Base-by-base conservation (phyloP, 2,329 filamentous ascomycete genomes). In the Fusarium nanum region DNA sequence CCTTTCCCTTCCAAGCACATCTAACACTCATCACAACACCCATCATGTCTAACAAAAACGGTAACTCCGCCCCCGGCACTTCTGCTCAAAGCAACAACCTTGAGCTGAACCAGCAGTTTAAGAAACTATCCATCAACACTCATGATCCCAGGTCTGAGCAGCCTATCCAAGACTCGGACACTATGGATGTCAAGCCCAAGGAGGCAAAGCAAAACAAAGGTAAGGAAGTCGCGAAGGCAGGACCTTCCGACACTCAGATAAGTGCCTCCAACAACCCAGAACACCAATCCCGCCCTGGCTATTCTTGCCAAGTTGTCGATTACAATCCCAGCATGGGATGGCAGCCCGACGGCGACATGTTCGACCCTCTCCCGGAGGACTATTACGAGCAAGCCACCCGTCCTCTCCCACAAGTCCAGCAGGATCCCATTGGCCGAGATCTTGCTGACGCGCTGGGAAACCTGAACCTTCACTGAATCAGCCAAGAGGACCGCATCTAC, bases 361-460 rank as follows among this genome's bases (percentile, higher is more conserved):
- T 37, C 11, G 34, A 37, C 10, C 18, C 34, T 0, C 34, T 37
- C 0, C 18, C 34, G 1, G 34, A 6, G 0, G 0, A 37, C 18
- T 37, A 37, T 0, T 37, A 37, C 34, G 34, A 37, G 6, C 10
- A 37, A n/a, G 34, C 34, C 18, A 37, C 6, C 1, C 34, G 34
- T 0, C 18, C 18, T 4, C 34, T 37, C 1, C 18, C 34, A 1
- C 18, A 1, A 12, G 18, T n/a, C 0, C 34, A 4, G 1, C 3
- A n/a, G 18, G 34, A 37, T 12, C 18, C 34, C 0, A 37, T 37
- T 3, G 34, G 34, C 1, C 34, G 7, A 4, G 18, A 7, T n/a
- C 10, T 37, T 0, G 5, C 34, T 12, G 10, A 12, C 12, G 18
- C 18, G 0, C 18, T 37, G 10, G 6, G 0, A 4, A 37, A 12